Evolutionary conservation across 2,329 filamentous ascomycete genomes (phyloP), one percentile per base, ranked within the genome.

Genomic region (Colletotrichum sp.): DNA sequence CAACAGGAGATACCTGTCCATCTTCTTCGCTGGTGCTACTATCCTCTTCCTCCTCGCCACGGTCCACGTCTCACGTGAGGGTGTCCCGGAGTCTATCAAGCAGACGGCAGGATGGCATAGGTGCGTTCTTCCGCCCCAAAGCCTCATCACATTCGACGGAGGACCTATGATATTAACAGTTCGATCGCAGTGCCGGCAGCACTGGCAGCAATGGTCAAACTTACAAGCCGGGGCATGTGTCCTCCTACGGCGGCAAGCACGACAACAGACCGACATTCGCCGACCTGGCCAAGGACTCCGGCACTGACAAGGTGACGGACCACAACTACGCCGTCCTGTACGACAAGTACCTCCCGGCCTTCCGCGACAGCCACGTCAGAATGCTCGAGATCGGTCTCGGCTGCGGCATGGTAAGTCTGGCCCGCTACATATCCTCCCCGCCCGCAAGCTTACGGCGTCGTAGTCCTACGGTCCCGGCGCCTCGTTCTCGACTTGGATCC

Each of bases 311-410:
- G 73, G 84, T 86, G n/a, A 84, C 82, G 10, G 74, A 71, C 3
- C 84, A 86, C 77, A 80, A 82, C 30, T 87, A 86, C 70, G 82
- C 86, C 28, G 78, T 83, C 74, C 84, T 87, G 82, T 86, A 87
- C 78, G 82, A 86, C 62, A 84, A 84, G 71, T 83, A 86, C 43
- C 80, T 87, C 5, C 78, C 80, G 2, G 71, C 79, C 1, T 74
- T 83, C 27, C 81, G 84, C 48, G 79, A 83, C 70, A 77, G 80
- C 55, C 80, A 75, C 34, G 25, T 86, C 69, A 87, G 85, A 77
- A 81, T 87, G 78, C 83, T 87, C 7, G 84, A 86, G 69, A 86
- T 86, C 66, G 84, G 85, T 1, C 82, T 87, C 8, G 85, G 85
- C 12, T 87, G 85, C 78, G 81, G 83, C 66, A 84, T 84, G 80